A percentile compares a stretch with the other conserved stretches of the same genome.
phyloP scores from a whole-genome alignment of 495 filamentous ascomycete species.

The Tuber brumale region DNA sequence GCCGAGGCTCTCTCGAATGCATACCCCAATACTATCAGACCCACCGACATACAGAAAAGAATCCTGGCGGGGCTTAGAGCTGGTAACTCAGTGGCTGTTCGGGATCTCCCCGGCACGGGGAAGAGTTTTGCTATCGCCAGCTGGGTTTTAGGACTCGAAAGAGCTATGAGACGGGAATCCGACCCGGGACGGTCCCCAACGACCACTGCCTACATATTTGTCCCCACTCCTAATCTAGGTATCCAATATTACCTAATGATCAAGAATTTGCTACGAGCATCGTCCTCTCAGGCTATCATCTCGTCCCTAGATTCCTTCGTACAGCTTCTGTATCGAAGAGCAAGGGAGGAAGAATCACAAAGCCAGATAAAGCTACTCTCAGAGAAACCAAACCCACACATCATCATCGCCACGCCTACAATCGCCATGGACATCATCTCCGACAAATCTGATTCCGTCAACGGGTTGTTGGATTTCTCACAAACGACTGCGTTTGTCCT shows the following conservation, averaged over 20 bases:
- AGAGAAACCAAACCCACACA: conserved; percentile 31
- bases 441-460: conserved; percentile 11
- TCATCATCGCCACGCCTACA: conserved; percentile 35
- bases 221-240: conserved; percentile 36
- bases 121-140: conserved; percentile 39
- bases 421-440: conserved; percentile 34
- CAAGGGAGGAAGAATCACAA: conserved; percentile 10
- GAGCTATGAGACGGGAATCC: conserved; percentile 10
- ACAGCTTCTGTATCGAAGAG: conserved; percentile 31
- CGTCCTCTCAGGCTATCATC: conserved; percentile 21
- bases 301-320: conserved; percentile 25
- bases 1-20: conserved; percentile 24
- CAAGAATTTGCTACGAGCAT: conserved; percentile 23
- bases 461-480: conserved; percentile 31
- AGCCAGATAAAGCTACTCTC: conserved; percentile 21
- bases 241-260: conserved; percentile 33
- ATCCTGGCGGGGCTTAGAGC: conserved; percentile 26
- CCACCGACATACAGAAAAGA: conserved; percentile 29
- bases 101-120: conserved; percentile 31
- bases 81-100: conserved; percentile 27
- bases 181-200: conserved; percentile 13
- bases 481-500: conserved; percentile 32
- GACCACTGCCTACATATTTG: conserved; percentile 38
- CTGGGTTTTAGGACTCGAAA: conserved; percentile 35
- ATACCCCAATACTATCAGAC: conserved; percentile 24